These are phyloP conservation scores for Graphiopsis chlorocephala DNA, from an alignment of 2,329 filamentous ascomycete species.

Conservation along the genomic window DNA sequence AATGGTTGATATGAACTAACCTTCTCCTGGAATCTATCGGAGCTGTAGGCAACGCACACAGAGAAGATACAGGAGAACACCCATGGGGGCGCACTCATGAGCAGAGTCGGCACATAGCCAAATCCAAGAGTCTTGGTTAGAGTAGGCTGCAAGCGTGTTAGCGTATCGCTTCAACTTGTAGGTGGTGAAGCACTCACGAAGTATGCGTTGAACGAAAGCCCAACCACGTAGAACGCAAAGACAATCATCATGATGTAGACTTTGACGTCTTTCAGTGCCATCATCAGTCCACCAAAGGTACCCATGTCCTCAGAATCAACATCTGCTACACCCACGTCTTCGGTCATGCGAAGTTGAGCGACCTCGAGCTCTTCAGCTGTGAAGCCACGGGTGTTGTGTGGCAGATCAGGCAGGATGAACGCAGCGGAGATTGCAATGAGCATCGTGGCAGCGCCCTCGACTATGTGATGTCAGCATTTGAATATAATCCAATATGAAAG, in stretches of 20 bases:
- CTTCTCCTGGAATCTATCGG: conserved; percentile 30
- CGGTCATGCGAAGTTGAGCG: conserved; percentile 39
- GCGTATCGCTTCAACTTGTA: neutral
- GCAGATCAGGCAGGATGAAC: conserved; percentile 67
- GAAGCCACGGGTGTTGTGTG: conserved; percentile 44
- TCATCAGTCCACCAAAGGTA: conserved; percentile 38
- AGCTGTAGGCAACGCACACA: conserved; percentile 19
- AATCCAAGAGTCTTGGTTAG: conserved; percentile 67
- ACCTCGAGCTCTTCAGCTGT: conserved; percentile 43
- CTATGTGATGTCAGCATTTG: conserved; percentile 53
- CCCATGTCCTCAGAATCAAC: conserved; percentile 28
- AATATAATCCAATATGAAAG: too few species aligned
- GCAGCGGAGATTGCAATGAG: conserved; percentile 55
- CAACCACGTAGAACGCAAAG: conserved; percentile 39
- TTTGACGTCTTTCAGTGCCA: conserved; percentile 37
- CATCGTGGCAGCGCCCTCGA: conserved; percentile 66
- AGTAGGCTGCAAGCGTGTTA: conserved; percentile 33
- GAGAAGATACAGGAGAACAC: conserved; percentile 23
- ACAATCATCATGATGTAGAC: conserved; percentile 39
- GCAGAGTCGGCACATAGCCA: conserved; percentile 54
- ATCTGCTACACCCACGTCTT: conserved; percentile 38
- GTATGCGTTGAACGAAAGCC: conserved; percentile 19
- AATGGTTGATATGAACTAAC: neutral
- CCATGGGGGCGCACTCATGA: conserved; percentile 45
- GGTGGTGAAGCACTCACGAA: conserved; percentile 23